phyloP scores from a whole-genome alignment of 306 rosid genomes.

The Vicia villosa region DNA sequence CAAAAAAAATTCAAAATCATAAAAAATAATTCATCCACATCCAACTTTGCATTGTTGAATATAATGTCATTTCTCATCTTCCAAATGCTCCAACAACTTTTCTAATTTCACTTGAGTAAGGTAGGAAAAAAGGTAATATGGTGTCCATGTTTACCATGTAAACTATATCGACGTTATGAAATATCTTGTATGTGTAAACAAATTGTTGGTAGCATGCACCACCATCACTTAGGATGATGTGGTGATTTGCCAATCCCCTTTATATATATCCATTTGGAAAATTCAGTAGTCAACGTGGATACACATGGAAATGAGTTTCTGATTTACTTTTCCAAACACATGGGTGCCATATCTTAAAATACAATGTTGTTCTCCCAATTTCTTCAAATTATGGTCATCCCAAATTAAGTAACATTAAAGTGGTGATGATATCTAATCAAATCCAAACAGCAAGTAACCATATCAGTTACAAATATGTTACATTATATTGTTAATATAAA shows the following conservation, averaged over 20 bases:
- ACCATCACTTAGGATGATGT: background rate
- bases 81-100: too few species aligned
- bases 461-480: too few species aligned
- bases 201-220: background rate
- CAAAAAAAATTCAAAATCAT: too few species aligned
- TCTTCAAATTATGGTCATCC: background rate
- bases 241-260: too few species aligned
- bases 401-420: background rate
- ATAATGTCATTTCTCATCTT: too few species aligned
- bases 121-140: too few species aligned
- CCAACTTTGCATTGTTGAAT: too few species aligned
- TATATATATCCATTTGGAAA: background rate
- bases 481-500: too few species aligned
- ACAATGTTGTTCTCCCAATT: background rate
- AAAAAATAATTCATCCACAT: too few species aligned
- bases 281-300: background rate
- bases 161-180: background rate
- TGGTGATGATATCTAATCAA: background rate
- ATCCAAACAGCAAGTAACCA: background rate
- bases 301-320: constrained; percentile 1
- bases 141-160: background rate
- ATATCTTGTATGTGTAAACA: background rate
- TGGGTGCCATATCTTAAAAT: background rate
- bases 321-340: background rate
- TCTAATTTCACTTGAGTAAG: too few species aligned